phyloP scores from a whole-genome alignment of 2,329 filamentous ascomycete species.

The Fonsecaea multimorphosa region DNA sequence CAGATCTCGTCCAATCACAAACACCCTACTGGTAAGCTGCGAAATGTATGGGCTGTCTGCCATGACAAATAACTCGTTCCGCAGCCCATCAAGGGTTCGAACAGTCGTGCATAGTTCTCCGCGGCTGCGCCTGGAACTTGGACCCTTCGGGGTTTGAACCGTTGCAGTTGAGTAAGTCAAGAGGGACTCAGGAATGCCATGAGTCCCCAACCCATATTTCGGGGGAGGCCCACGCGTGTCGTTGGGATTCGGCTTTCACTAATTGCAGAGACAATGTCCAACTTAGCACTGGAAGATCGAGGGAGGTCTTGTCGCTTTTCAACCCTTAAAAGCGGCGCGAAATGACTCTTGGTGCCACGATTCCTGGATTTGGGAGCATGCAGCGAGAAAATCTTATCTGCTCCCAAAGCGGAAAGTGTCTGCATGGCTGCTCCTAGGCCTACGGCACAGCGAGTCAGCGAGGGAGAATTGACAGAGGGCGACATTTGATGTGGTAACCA shows the following conservation, averaged over 20 bases:
- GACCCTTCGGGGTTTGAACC: background rate
- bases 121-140: background rate
- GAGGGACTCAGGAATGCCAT: background rate
- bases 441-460: background rate
- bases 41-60: background rate
- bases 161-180: background rate
- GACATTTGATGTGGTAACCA: background rate
- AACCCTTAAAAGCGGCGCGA: background rate
- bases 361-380: background rate
- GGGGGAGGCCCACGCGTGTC: background rate
- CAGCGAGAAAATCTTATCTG: background rate
- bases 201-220: background rate
- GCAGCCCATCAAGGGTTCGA: background rate
- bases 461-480: background rate
- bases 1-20: constrained; percentile 3
- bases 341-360: no score
- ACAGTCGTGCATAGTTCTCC: background rate
- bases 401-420: background rate
- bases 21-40: background rate
- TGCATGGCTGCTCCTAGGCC: background rate
- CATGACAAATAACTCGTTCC: constrained; percentile 2
- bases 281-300: background rate
- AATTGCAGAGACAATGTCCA: background rate
- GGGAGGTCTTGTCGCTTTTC: background rate
- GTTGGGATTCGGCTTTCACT: background rate